These are phyloP conservation scores for Chlorella sp. DNA, from an alignment of 139 green algal genomes.

Conservation along the genomic window DNA sequence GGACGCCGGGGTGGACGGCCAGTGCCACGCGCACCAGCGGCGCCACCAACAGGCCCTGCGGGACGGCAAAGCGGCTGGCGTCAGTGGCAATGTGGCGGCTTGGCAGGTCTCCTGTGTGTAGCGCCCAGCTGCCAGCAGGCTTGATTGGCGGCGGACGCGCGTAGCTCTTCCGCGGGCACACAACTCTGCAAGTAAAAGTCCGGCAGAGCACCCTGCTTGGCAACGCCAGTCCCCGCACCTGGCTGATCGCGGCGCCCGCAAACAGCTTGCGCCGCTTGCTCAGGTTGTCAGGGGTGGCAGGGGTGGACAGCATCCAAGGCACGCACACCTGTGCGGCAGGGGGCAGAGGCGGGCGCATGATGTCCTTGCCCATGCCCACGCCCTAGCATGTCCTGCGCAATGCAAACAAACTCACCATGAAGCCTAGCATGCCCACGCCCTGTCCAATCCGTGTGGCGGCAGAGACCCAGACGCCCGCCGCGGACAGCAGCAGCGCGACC, in stretches of 20 bases:
- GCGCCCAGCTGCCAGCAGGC: too few relatives aligned
- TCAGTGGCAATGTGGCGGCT: too few relatives aligned
- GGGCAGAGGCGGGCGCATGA: too few relatives aligned
- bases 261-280: constrained; percentile 48
- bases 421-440: constrained; percentile 52
- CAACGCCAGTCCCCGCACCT: too few relatives aligned
- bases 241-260: constrained; percentile 53
- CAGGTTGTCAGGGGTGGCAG: constrained; percentile 45
- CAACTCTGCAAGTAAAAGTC: too few relatives aligned
- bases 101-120: too few relatives aligned
- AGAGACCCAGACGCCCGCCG: background rate
- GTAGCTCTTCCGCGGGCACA: too few relatives aligned
- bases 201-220: too few relatives aligned
- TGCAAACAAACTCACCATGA: constrained; percentile 36
- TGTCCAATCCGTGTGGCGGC: constrained; percentile 10
- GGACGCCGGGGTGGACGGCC: constrained; percentile 48
- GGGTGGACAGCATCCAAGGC: constrained; percentile 51
- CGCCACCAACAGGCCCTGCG: constrained; percentile 59
- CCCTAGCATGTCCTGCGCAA: too few relatives aligned
- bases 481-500: constrained; percentile 34
- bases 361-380: too few relatives aligned
- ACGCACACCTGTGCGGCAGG: constrained; percentile 29
- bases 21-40: constrained; percentile 59
- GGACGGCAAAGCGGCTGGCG: background rate
- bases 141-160: too few relatives aligned